Base-by-base conservation (phyloP, 176 grass and related monocot species). In the Phragmites australis region DNA sequence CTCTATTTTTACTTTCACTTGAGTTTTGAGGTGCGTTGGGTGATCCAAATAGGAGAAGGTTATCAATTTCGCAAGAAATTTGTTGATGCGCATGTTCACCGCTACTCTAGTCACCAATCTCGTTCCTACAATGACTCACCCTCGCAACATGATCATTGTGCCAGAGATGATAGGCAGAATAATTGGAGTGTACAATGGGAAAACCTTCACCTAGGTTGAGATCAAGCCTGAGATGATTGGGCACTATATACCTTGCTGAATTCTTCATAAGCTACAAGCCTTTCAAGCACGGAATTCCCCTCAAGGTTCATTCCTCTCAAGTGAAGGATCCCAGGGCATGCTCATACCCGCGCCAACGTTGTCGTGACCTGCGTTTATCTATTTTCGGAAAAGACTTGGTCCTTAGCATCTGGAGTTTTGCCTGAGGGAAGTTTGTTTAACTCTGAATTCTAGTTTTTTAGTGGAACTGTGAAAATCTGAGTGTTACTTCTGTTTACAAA, bases 211-310 rank as follows among this genome's bases (percentile, higher is more conserved):
- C 53, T 83, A 92, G 87, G 87, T 92, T 54, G 90, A 92, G 53
- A 89, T 89, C 74, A 92, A 81, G 84, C 90, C 87, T 17, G 90
- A 93, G 70, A 93, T 89, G 87, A 93, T 93, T 50, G 90, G 87
- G 5, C 87, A 89, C 81, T n/a, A n/a, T n/a, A n/a, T 93, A 89
- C 72, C 68, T 93, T 41, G 87, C 84, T 2, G 87, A 89, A 56
- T 89, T 93, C 80, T 93, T 87, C 31, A 89, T 89, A 30, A 87
- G 80, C n/a, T 89, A 93, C 65, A 87, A 87, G 83, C 84, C 90
- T 13, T 84, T 93, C 29, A 93, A 93, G 84, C 90, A 89, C 1
- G 90, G 90, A 61, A 88, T 87, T 60, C 87, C 87, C 90, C 10
- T 93, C 90, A 29, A 85, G 90, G 77, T 89, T 93, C 84, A 93